These are phyloP conservation scores for Penicillium psychrosexuale DNA, from an alignment of 2,329 filamentous ascomycete genomes.

Conservation along the genomic window DNA sequence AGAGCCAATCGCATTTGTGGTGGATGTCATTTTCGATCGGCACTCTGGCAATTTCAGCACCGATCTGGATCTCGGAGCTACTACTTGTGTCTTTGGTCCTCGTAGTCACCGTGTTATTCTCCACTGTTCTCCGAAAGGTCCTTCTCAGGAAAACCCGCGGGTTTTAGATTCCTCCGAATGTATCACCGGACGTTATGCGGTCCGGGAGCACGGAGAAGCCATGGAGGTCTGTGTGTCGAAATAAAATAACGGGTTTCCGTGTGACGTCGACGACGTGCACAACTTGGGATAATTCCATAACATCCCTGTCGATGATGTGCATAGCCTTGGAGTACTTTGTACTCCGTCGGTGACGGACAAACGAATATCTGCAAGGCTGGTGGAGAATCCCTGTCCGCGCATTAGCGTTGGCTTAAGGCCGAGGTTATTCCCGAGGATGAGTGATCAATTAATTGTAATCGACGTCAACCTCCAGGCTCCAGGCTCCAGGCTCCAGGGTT, in stretches of 20 bases:
- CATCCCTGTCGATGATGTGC: too few relatives aligned
- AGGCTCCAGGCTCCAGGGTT: too few relatives aligned
- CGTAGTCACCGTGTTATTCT: not conserved
- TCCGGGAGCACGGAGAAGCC: not conserved
- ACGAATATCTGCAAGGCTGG: not conserved
- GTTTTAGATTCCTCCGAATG: not conserved
- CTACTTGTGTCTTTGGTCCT: not conserved
- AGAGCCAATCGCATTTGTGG: not conserved
- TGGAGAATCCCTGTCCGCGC: not conserved
- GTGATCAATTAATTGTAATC: constrained; percentile 1
- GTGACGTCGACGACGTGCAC: not conserved
- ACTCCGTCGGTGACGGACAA: too few relatives aligned
- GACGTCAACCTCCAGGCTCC: not conserved
- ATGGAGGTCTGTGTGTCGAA: not conserved
- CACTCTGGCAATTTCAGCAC: not conserved
- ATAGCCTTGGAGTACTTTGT: not conserved
- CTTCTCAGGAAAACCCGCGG: too few relatives aligned
- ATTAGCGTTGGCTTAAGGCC: constrained; percentile 1
- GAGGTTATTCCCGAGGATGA: constrained; percentile 4
- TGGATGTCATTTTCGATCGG: constrained; percentile 1
- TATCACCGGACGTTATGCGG: not conserved
- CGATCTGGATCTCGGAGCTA: constrained; percentile 3
- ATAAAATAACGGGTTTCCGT: not conserved
- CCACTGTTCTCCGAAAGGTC: too few relatives aligned
- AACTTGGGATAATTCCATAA: not conserved